Evolutionary conservation across 495 filamentous ascomycete species (phyloP).

Genomic region (Daldinia vernicosa): DNA sequence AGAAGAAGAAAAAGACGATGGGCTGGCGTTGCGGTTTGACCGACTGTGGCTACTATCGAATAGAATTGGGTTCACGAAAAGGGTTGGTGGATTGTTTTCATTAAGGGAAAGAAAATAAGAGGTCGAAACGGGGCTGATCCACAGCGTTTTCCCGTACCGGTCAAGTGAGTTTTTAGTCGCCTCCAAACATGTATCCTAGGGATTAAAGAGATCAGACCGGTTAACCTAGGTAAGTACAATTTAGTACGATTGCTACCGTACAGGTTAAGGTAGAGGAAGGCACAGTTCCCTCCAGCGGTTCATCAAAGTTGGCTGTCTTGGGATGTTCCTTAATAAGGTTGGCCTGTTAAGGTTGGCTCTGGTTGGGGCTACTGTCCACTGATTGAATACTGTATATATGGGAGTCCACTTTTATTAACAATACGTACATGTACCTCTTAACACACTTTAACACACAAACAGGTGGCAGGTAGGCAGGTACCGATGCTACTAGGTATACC

Average conservation of each 20-base stretch:
- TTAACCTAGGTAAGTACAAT: slow-evolving; percentile 15
- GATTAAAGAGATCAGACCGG: not conserved
- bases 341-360: slow-evolving; percentile 8
- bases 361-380: not conserved
- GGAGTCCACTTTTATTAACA: not conserved
- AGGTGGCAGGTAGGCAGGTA: slow-evolving; percentile 1
- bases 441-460: not conserved
- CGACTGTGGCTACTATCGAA: slow-evolving; percentile 33
- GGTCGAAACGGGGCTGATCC: slow-evolving; percentile 45
- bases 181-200: not conserved
- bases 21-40: slow-evolving; percentile 37
- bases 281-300: slow-evolving; percentile 12
- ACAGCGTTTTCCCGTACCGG: slow-evolving; percentile 35
- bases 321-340: slow-evolving; percentile 8
- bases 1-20: slow-evolving; percentile 20
- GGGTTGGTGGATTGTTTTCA: slow-evolving; percentile 42
- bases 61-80: slow-evolving; percentile 36
- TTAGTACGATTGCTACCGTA: not conserved
- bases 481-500: not conserved
- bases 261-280: not conserved
- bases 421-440: not conserved
- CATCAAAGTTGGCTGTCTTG: slow-evolving; percentile 9
- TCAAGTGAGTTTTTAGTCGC: slow-evolving; percentile 21
- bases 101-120: slow-evolving; percentile 48
- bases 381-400: not conserved